A percentile compares a stretch with the other conserved stretches of the same genome.
Conservation (phyloP, 305 asterid species). For the Nicotiana rustica region DNA sequence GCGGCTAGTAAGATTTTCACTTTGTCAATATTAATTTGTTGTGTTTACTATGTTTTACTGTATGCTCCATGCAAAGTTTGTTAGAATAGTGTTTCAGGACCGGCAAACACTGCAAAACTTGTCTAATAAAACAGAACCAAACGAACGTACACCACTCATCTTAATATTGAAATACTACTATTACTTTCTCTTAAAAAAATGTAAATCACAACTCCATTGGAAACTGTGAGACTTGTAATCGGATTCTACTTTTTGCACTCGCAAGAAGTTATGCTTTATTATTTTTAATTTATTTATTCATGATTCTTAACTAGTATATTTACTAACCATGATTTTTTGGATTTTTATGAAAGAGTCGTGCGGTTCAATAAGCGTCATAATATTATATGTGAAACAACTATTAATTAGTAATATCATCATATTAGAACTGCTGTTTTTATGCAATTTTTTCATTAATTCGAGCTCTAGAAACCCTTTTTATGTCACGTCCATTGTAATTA, state of each 20-base stretch:
- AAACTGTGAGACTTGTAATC: not conserved
- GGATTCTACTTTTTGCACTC: not conserved
- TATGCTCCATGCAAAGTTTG: not conserved
- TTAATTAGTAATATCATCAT: not conserved
- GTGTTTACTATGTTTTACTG: not conserved
- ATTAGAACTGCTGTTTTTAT: not conserved
- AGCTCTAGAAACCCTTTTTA: not conserved
- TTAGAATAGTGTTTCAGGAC: not conserved
- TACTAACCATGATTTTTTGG: not conserved
- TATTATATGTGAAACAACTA: too few species aligned
- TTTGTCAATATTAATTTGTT: not conserved
- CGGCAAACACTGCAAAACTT: not conserved
- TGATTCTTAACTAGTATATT: too few species aligned
- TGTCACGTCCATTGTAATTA: too few species aligned
- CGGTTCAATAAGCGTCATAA: too few species aligned
- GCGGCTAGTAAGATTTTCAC: constrained; percentile 1
- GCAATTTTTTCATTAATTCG: not conserved
- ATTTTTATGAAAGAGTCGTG: too few species aligned
- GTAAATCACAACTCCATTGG: not conserved
- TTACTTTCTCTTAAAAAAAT: too few species aligned
- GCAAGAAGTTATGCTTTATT: not conserved
- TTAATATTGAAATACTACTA: not conserved
- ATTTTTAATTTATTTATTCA: not conserved
- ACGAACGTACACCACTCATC: not conserved
- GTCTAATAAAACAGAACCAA: not conserved